Conservation (phyloP, 345 rosid genomes). For the Euphorbia tirucalli region DNA sequence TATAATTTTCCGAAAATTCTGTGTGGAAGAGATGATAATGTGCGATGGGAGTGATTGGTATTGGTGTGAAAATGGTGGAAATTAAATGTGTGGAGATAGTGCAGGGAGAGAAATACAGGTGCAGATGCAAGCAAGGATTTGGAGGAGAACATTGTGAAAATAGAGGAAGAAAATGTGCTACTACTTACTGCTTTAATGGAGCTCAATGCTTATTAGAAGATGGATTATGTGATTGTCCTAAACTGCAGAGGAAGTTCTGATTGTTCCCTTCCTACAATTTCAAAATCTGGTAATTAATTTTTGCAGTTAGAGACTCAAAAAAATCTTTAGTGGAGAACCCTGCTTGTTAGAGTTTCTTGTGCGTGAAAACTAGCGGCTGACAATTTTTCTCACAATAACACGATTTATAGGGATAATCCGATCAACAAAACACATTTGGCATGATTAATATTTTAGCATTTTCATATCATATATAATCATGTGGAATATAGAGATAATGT, state of each 20-base stretch:
- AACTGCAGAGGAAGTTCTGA: not conserved
- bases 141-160: not conserved
- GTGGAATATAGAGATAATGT: too few relatives aligned
- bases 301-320: too few relatives aligned
- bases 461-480: too few relatives aligned
- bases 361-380: too few relatives aligned
- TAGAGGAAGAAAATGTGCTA: not conserved
- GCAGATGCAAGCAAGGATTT: not conserved
- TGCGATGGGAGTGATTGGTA: not conserved
- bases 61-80: constrained; percentile 4
- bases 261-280: not conserved
- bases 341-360: too few relatives aligned
- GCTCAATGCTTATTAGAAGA: not conserved
- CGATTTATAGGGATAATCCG: too few relatives aligned
- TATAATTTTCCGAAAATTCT: not conserved
- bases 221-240: not conserved
- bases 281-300: not conserved
- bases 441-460: too few relatives aligned
- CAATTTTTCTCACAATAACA: too few relatives aligned
- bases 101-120: not conserved
- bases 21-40: not conserved
- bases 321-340: too few relatives aligned
- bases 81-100: constrained; percentile 6
- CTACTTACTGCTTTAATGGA: not conserved
- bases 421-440: too few relatives aligned